Base-by-base conservation (phyloP, 331 rosid genomes). In the Erythrophleum ivorense region DNA sequence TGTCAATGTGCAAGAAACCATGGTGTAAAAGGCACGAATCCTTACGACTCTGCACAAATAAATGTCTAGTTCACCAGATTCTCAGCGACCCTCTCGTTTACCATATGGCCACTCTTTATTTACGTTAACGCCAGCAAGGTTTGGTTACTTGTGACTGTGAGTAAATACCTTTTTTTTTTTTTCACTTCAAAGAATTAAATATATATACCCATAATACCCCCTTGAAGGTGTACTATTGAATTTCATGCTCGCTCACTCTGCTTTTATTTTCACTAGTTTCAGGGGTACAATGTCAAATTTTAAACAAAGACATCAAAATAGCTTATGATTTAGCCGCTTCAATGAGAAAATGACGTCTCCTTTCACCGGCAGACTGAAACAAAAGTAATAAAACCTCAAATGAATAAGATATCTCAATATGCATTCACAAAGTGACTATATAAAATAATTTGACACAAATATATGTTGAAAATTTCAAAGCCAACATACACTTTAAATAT, bases 341-440 rank as follows among this genome's bases (percentile, higher is more conserved):
- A 48, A 14, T 5, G 55, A 36, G 8, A 40, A 21, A 38, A 53
- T 21, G 11, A 24, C 5, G 29, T 43, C 73, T 34, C 69, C 53
- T 49, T 52, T 62, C 57, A 49, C 58, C 52, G 74, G 64, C 41
- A 75, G 40, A 57, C 36, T n/a, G 33, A 71, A 62, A 40, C 48
- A 73, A 1, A 66, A 55, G 83, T 58, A 24, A 54, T 76, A 76
- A 49, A 70, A 76, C 53, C 63, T 70, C 52, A 77, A 24, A 71
- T 59, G 18, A 31, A 62, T 19, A 73, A 58, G 48, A 75, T 70
- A 29, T 54, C 62, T 7, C 43, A 60, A 36, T 18, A 75, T 46
- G 72, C 80, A 71, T 33, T 70, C 57, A 52, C 77, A 21, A 60
- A 36, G 38, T 19, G 55, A 57, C 21, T 16, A 18, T 14, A 63